phyloP scores from a whole-genome alignment of 371 early-diverging fungal species.

The Sporodiniella umbellata region DNA sequence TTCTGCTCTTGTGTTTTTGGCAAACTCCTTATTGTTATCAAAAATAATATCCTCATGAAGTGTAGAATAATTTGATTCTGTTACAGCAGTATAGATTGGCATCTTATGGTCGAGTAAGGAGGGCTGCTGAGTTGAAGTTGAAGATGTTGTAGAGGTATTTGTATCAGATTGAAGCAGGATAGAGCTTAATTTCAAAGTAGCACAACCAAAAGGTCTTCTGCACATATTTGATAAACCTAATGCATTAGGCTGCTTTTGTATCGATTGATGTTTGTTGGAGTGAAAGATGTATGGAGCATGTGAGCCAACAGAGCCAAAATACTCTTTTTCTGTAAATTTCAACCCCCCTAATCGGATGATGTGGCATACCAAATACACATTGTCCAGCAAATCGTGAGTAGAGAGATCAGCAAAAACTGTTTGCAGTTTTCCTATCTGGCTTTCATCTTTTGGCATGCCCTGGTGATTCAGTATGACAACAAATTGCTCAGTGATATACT shows the following conservation, averaged over 20 bases:
- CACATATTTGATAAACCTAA: constrained; percentile 7
- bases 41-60: constrained; percentile 65
- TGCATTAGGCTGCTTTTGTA: constrained; percentile 1
- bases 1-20: constrained; percentile 51
- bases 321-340: constrained; percentile 52
- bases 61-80: constrained; percentile 52
- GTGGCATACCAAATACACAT: constrained; percentile 61
- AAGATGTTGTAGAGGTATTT: constrained; percentile 1
- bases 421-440: constrained; percentile 47
- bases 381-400: constrained; percentile 45
- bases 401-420: constrained; percentile 61
- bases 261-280: constrained; percentile 6
- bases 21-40: constrained; percentile 47
- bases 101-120: constrained; percentile 45
- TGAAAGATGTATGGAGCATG: constrained; percentile 11
- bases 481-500: constrained; percentile 65
- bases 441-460: constrained; percentile 58
- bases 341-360: constrained; percentile 63
- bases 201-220: constrained; percentile 69
- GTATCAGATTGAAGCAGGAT: constrained; percentile 22
- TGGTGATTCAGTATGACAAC: constrained; percentile 51
- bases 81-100: constrained; percentile 52
- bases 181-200: constrained; percentile 51
- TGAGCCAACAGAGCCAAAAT: constrained; percentile 9
- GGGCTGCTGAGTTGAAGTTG: not conserved